Evolutionary conservation across 306 rosid genomes (phyloP).

Genomic region (Dicorynia guianensis): DNA sequence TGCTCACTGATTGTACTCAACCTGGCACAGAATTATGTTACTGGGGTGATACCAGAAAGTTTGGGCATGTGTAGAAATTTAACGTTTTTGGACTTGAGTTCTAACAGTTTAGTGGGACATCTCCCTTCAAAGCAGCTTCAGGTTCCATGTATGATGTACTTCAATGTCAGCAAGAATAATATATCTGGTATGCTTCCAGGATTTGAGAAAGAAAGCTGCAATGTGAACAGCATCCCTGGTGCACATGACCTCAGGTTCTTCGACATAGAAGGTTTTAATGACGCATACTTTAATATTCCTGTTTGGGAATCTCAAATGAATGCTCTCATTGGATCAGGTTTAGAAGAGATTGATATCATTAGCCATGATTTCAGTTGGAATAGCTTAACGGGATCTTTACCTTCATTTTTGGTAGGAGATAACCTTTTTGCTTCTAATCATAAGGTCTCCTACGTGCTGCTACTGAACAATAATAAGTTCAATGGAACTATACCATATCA

Average conservation of each 20-base stretch:
- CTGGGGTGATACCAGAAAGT: constrained; percentile 52
- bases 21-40: constrained; percentile 67
- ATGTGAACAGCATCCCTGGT: constrained; percentile 4
- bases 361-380: constrained; percentile 65
- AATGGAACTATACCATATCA: constrained; percentile 51
- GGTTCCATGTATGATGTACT: constrained; percentile 68
- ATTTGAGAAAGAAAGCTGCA: constrained; percentile 47
- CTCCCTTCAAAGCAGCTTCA: constrained; percentile 50
- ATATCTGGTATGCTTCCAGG: constrained; percentile 56
- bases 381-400: constrained; percentile 48
- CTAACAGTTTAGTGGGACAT: constrained; percentile 60
- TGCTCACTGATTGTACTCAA: constrained; percentile 63
- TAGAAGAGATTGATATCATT: constrained; percentile 41
- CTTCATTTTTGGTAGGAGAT: constrained; percentile 50
- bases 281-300: constrained; percentile 43
- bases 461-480: constrained; percentile 62
- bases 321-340: constrained; percentile 34
- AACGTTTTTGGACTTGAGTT: constrained; percentile 69
- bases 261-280: constrained; percentile 36
- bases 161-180: constrained; percentile 70
- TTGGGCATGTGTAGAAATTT: constrained; percentile 61
- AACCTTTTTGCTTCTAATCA: constrained; percentile 25
- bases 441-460: constrained; percentile 53
- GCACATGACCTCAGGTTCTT: constrained; percentile 35
- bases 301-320: constrained; percentile 47